These are phyloP conservation scores for Tylopilus felleus DNA, from an alignment of 768 basidiomycete genomes.

Conservation along the genomic window DNA sequence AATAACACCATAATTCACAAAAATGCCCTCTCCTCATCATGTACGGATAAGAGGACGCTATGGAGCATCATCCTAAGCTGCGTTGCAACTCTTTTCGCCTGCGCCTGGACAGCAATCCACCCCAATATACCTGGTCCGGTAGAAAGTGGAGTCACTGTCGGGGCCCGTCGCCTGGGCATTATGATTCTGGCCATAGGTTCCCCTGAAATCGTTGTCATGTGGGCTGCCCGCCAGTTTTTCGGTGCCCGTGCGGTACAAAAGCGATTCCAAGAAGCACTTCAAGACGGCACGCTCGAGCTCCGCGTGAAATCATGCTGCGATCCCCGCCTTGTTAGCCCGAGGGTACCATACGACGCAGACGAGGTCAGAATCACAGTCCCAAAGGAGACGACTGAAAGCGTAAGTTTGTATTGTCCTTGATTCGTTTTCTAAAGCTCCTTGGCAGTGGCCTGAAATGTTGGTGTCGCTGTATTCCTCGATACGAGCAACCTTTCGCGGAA, in stretches of 20 bases:
- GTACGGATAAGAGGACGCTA: not conserved
- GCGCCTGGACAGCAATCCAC: not conserved
- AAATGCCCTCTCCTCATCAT: not conserved
- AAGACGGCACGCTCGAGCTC: not conserved
- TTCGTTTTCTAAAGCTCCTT: not conserved
- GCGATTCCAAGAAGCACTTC: too few relatives aligned
- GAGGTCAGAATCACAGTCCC: not conserved
- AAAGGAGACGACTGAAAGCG: not conserved
- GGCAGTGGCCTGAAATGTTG: not conserved
- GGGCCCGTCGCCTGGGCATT: not conserved
- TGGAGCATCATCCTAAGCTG: not conserved
- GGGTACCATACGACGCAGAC: not conserved
- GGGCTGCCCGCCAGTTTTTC: not conserved
- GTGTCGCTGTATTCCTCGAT: not conserved
- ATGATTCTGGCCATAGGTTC: not conserved
- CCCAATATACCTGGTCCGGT: not conserved
- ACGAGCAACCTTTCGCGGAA: not conserved
- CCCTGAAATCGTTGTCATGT: not conserved
- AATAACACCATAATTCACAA: not conserved
- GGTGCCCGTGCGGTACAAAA: not conserved
- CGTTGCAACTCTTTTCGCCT: not conserved
- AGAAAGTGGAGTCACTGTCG: not conserved
- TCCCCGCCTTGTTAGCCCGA: not conserved
- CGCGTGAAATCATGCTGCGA: not conserved
- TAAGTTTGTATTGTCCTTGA: not conserved